Percentiles rank a stretch among this genome's conserved stretches.
phyloP scores from a whole-genome alignment of 2,329 filamentous ascomycete species.

The Arthroderma sp. region DNA sequence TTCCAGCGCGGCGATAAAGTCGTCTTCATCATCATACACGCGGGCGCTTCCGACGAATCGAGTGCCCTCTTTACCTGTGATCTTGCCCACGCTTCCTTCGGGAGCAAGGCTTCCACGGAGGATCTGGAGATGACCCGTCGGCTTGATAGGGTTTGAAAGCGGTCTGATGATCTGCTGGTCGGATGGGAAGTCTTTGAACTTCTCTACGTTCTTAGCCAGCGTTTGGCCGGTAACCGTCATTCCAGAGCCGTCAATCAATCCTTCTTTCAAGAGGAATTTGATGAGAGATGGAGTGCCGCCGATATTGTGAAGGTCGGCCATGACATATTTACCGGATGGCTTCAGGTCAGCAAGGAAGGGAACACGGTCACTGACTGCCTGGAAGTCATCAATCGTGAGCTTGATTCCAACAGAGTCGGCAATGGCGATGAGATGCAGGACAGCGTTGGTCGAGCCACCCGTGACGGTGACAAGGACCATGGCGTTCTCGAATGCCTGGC shows the following conservation, averaged over 20 bases:
- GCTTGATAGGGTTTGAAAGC: conserved; percentile 56
- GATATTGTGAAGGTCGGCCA: conserved; percentile 46
- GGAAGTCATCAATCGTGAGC: conserved; percentile 77
- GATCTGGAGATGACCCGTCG: conserved; percentile 61
- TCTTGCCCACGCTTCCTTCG: conserved; percentile 60
- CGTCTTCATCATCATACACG: conserved; percentile 58
- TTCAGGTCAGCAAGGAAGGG: conserved; percentile 75
- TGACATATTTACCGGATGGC: conserved; percentile 57
- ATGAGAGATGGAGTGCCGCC: conserved; percentile 48
- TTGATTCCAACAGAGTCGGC: conserved; percentile 70
- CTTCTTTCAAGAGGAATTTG: conserved; percentile 47
- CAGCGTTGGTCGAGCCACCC: conserved; percentile 74
- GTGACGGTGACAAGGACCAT: conserved; percentile 75
- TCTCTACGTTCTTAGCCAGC: conserved; percentile 46
- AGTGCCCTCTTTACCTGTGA: conserved; percentile 63
- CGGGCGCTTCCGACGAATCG: conserved; percentile 57
- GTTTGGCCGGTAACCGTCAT: conserved; percentile 51
- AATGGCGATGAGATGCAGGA: conserved; percentile 73
- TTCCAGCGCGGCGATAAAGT: conserved; percentile 57
- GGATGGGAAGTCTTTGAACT: conserved; percentile 50
- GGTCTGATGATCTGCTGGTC: conserved; percentile 61
- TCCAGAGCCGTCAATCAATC: conserved; percentile 46
- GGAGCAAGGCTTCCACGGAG: conserved; percentile 57
- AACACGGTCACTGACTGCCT: conserved; percentile 63
- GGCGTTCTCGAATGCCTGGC: conserved; percentile 70